Conservation (phyloP, 2,329 filamentous ascomycete genomes). For the Stenocarpella maydis region DNA sequence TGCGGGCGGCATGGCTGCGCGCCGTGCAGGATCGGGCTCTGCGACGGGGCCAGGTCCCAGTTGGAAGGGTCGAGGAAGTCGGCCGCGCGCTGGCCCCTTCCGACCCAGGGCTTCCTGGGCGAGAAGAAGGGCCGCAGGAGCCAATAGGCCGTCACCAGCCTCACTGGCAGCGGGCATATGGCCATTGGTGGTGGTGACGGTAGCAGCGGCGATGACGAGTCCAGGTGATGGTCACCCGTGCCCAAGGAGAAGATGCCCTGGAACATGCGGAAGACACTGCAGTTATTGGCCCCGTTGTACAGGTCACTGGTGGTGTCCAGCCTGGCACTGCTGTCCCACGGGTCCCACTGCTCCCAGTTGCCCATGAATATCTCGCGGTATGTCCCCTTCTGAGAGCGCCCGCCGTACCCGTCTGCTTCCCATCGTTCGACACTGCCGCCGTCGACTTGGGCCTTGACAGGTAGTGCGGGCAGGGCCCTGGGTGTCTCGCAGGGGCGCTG, state of each 20-base stretch:
- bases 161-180: constrained; percentile 73
- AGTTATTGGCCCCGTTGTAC: constrained; percentile 76
- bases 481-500: background rate
- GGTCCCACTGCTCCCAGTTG: constrained; percentile 77
- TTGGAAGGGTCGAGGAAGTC: constrained; percentile 28
- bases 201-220: background rate
- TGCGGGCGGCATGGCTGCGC: constrained; percentile 74
- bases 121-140: constrained; percentile 76
- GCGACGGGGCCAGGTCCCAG: constrained; percentile 32
- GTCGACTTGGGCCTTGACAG: constrained; percentile 66
- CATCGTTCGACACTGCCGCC: constrained; percentile 73
- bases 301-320: constrained; percentile 71
- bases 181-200: constrained; percentile 59
- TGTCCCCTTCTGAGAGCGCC: constrained; percentile 54
- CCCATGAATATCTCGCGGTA: constrained; percentile 74
- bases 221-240: constrained; percentile 57
- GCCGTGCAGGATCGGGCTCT: constrained; percentile 70
- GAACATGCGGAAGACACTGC: constrained; percentile 79
- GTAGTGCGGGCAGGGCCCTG: constrained; percentile 56
- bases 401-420: constrained; percentile 69
- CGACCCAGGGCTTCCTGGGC: constrained; percentile 15
- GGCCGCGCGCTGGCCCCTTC: constrained; percentile 9
- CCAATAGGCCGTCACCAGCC: constrained; percentile 78
- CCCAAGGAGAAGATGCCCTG: constrained; percentile 80
- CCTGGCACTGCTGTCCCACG: constrained; percentile 75